Evolutionary conservation across 2,329 filamentous ascomycete species (phyloP), one percentile per base, ranked within the genome.

Genomic region (Pseudocercospora crystallina): DNA sequence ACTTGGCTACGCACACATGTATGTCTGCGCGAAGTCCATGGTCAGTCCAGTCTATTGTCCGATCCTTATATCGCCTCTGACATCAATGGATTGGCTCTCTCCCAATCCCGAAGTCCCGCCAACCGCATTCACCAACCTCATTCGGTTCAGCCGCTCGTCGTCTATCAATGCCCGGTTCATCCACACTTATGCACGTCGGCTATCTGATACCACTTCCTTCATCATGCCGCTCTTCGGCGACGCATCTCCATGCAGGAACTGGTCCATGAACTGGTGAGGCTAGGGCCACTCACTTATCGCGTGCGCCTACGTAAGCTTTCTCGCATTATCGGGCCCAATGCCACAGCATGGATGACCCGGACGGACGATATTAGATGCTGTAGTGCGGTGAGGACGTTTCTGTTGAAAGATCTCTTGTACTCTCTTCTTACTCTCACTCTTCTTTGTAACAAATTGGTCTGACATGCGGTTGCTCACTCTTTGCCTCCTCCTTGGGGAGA

Each of bases 391-490:
- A 43, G 13, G 8, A 31, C 40, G 29, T 14, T 8, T 42, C 2
- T n/a, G 26, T 30, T 5, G 30, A 32, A 40, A 41, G 11, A 26
- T 7, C 20, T 26, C 20, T 26, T 11, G 34, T n/a, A 37, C 34
- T 10, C 32, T 37, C 17, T 5, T 39, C 36, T 5, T 5, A n/a
- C 8, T 35, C 9, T 14, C 11, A 4, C 33, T 13, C 5, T 14
- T 8, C 5, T 13, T 13, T 5, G 36, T 3, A 11, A 13, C 5
- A 5, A 5, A 39, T 39, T 13, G 36, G 36, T 15, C 5, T 15
- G n/a, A n/a, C 36, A 53, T 45, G 45, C 26, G 41, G 12, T 38
- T 30, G 12, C 15, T 35, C 20, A 37, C 5, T 35, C 40, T 14
- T 26, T 54, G 2, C 26, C 34, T 51, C 29, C 39, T 50, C 5